These are phyloP conservation scores for Nakazawaea ernobii DNA, from an alignment of 805 yeast species.

Conservation along the genomic window DNA sequence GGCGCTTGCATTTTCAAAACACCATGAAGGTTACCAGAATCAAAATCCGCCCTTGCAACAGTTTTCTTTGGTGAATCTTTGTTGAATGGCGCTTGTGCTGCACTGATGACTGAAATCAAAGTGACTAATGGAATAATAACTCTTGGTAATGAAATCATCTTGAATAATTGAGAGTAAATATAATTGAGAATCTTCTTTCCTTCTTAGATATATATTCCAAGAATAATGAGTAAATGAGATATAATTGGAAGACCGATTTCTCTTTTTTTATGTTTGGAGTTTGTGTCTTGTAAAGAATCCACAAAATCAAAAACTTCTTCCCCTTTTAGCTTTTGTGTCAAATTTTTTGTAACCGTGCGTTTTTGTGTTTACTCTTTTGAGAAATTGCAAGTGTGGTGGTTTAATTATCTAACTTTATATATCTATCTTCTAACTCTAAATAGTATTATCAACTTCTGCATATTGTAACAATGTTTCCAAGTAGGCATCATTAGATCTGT, in stretches of 20 bases:
- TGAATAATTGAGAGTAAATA: background rate
- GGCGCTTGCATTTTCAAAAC: slow-evolving; percentile 53
- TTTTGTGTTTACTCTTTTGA: too few relatives aligned
- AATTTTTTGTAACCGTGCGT: too few relatives aligned
- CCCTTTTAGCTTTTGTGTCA: too few relatives aligned
- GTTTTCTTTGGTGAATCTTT: slow-evolving; percentile 43
- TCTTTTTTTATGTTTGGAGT: too few relatives aligned
- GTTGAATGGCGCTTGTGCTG: slow-evolving; percentile 44
- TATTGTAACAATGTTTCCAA: slow-evolving; percentile 21
- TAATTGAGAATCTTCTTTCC: too few relatives aligned
- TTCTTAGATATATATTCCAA: too few relatives aligned
- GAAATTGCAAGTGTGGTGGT: background rate
- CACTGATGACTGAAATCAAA: slow-evolving; percentile 15
- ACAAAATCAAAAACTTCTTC: too few relatives aligned
- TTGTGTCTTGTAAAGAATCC: too few relatives aligned
- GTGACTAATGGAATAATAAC: background rate
- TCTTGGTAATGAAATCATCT: slow-evolving; percentile 1
- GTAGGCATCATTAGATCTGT: slow-evolving; percentile 32
- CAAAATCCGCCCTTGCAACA: slow-evolving; percentile 55
- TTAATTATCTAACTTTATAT: background rate
- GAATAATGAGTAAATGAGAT: too few relatives aligned
- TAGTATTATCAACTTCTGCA: background rate
- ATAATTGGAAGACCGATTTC: too few relatives aligned
- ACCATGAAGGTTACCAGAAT: slow-evolving; percentile 39
- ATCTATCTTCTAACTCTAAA: background rate